Conservation (phyloP, 2,329 filamentous ascomycete species). For the Cladosporium sp. region DNA sequence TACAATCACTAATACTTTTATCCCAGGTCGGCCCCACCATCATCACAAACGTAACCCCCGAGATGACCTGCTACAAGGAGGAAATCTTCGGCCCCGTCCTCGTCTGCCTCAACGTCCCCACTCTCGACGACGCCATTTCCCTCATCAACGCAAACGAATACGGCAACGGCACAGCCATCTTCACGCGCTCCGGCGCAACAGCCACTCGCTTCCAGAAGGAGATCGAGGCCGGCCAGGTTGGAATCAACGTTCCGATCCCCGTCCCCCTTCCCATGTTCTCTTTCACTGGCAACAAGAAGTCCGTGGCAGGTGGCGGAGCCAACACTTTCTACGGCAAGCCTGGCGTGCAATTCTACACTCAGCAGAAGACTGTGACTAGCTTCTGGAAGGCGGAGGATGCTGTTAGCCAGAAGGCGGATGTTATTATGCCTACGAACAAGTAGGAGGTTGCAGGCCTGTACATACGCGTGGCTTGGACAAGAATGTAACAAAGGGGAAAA, state of each 20-base stretch:
- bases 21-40: slow-evolving; percentile 73
- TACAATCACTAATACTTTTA: slow-evolving; percentile 24
- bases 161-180: slow-evolving; percentile 83
- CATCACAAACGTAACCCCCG: slow-evolving; percentile 74
- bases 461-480: not conserved
- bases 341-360: slow-evolving; percentile 92
- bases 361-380: slow-evolving; percentile 95
- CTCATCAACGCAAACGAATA: slow-evolving; percentile 86
- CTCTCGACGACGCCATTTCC: slow-evolving; percentile 75
- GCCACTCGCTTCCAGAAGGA: slow-evolving; percentile 76
- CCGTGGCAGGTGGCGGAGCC: slow-evolving; percentile 84
- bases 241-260: slow-evolving; percentile 80
- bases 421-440: slow-evolving; percentile 77
- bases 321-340: slow-evolving; percentile 95
- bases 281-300: slow-evolving; percentile 73
- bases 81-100: slow-evolving; percentile 86
- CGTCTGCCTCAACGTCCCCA: slow-evolving; percentile 75
- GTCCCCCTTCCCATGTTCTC: slow-evolving; percentile 48
- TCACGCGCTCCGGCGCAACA: slow-evolving; percentile 74
- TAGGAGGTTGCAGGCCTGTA: slow-evolving; percentile 20
- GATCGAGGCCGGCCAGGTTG: slow-evolving; percentile 82
- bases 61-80: slow-evolving; percentile 82
- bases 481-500: slow-evolving; percentile 2
- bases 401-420: slow-evolving; percentile 77
- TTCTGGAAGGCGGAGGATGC: slow-evolving; percentile 87